phyloP scores from a whole-genome alignment of 805 yeast genomes.

The Wickerhamomyces hampshirensis region DNA sequence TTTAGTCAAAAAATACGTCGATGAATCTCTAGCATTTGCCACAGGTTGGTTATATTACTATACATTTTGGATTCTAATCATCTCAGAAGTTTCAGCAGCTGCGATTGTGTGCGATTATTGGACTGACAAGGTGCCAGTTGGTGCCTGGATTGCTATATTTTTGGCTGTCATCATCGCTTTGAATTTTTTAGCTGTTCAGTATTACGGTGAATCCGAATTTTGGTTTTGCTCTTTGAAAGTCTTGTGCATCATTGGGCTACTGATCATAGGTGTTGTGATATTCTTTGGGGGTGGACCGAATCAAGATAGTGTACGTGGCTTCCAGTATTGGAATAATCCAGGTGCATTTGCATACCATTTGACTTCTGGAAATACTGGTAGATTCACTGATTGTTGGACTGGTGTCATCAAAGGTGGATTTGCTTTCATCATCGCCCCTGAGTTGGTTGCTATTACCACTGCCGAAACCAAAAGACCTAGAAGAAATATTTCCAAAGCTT shows the following conservation, averaged over 20 bases:
- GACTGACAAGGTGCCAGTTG: constrained; percentile 56
- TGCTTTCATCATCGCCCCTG: constrained; percentile 61
- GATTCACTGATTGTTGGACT: constrained; percentile 59
- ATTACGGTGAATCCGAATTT: constrained; percentile 56
- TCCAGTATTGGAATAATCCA: constrained; percentile 61
- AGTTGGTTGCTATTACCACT: constrained; percentile 52
- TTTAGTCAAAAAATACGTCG: constrained; percentile 49
- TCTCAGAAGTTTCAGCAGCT: constrained; percentile 53
- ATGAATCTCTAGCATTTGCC: constrained; percentile 25
- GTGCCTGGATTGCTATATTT: constrained; percentile 58
- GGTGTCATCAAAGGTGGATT: constrained; percentile 61
- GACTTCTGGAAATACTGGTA: constrained; percentile 51
- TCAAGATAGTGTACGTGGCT: constrained; percentile 49
- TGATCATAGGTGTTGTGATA: constrained; percentile 50
- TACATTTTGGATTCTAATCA: constrained; percentile 21
- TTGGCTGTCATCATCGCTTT: constrained; percentile 39
- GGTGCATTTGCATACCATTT: constrained; percentile 50
- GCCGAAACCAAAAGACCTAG: constrained; percentile 60
- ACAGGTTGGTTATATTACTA: constrained; percentile 27
- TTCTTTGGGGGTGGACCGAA: constrained; percentile 66
- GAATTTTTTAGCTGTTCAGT: constrained; percentile 54
- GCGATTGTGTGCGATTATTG: constrained; percentile 48
- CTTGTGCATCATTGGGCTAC: constrained; percentile 57
- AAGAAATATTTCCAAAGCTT: constrained; percentile 56
- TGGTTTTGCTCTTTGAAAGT: constrained; percentile 62